Conservation (phyloP, 805 yeast genomes). For the Torulaspora delbrueckii region DNA sequence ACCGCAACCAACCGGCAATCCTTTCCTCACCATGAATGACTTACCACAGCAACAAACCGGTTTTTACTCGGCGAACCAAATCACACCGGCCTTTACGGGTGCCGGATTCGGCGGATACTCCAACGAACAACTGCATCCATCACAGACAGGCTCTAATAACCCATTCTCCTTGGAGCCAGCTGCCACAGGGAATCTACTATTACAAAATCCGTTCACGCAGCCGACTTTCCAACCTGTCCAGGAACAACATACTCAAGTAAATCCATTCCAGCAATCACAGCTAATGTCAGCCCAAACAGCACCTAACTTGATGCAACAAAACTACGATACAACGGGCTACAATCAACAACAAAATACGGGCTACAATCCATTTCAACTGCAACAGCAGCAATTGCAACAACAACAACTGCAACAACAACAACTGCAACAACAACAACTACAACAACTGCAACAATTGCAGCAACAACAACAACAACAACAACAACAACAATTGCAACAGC, state of each 20-base stretch:
- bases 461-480: constrained; percentile 10
- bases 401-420: constrained; percentile 4
- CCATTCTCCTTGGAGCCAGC: constrained; percentile 36
- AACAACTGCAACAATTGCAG: constrained; percentile 8
- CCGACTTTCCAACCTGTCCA: constrained; percentile 11
- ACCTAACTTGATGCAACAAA: constrained; percentile 1
- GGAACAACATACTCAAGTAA: constrained; percentile 6
- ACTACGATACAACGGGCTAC: constrained; percentile 9
- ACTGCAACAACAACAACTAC: constrained; percentile 4
- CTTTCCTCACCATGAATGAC: constrained; percentile 15
- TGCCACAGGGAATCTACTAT: constrained; percentile 3
- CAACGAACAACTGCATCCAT: constrained; percentile 24
- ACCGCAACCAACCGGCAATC: constrained; percentile 19
- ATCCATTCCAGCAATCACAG: constrained; percentile 7
- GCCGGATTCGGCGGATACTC: constrained; percentile 56
- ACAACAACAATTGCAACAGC: constrained; percentile 12
- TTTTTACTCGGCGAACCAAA: constrained; percentile 25
- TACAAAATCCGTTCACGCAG: constrained; percentile 19
- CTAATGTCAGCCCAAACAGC: constrained; percentile 5
- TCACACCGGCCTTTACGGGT: constrained; percentile 44
- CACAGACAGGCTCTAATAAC: constrained; percentile 34
- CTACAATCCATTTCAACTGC: constrained; percentile 9
- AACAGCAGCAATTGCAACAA: constrained; percentile 11
- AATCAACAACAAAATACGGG: constrained; percentile 10
- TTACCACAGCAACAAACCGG: constrained; percentile 27